A percentile compares a stretch with the other conserved stretches of the same genome.
Conservation (phyloP, 2,329 filamentous ascomycete genomes). For the Xylariaceae sp. region DNA sequence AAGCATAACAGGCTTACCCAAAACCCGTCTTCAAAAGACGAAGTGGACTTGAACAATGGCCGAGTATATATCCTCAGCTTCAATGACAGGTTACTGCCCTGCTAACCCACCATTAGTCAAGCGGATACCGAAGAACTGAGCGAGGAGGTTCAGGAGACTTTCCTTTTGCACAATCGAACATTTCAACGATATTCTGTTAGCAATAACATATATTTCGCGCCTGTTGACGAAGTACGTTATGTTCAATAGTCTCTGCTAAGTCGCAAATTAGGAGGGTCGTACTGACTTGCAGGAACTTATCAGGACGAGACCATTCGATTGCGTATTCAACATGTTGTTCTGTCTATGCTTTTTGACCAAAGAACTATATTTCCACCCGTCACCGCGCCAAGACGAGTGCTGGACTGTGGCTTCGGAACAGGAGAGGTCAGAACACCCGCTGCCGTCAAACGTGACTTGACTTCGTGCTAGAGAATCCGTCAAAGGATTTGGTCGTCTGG, state of each 20-base stretch:
- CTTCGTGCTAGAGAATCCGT: too few species aligned
- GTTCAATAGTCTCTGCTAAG: conserved; percentile 2
- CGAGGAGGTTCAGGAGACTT: conserved; percentile 57
- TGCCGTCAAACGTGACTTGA: neutral
- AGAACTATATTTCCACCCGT: conserved; percentile 70
- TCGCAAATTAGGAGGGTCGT: neutral
- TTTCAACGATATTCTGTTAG: conserved; percentile 68
- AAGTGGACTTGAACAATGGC: conserved; percentile 23
- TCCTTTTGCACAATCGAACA: conserved; percentile 59
- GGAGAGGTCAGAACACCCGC: conserved; percentile 39
- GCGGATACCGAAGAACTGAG: conserved; percentile 41
- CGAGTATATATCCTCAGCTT: conserved; percentile 23
- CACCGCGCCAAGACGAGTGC: conserved; percentile 52
- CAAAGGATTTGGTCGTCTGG: too few species aligned
- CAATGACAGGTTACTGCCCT: conserved; percentile 11
- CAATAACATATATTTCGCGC: conserved; percentile 63
- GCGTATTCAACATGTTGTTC: conserved; percentile 60
- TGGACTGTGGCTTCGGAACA: conserved; percentile 73
- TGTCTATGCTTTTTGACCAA: conserved; percentile 63
- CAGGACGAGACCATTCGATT: conserved; percentile 68
- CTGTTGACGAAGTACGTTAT: conserved; percentile 63
- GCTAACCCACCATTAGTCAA: conserved; percentile 38
- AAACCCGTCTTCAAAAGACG: conserved; percentile 1
- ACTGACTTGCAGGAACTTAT: conserved; percentile 11
- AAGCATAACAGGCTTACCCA: conserved; percentile 3